phyloP scores from a whole-genome alignment of 1,284 basidiomycete species.

The Tylopilus sp. region DNA sequence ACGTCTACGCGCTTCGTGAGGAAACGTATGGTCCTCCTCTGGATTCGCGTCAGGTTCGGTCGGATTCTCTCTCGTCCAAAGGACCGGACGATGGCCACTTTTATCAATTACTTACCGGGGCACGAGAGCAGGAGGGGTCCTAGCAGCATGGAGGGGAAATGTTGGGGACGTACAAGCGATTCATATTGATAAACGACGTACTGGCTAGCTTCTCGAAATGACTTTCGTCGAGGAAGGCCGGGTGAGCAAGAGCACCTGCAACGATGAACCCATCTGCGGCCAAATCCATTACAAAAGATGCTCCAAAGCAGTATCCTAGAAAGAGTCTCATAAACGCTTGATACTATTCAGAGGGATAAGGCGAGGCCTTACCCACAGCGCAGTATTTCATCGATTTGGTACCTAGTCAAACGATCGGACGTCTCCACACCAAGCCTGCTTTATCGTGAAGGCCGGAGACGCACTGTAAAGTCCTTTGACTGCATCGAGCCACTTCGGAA shows the following conservation, averaged over 20 bases:
- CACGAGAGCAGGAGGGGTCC: conserved; percentile 2
- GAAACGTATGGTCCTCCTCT: conserved; percentile 1
- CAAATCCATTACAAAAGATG: conserved; percentile 48
- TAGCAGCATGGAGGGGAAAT: not conserved
- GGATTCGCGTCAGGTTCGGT: not conserved
- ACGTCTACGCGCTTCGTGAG: not conserved
- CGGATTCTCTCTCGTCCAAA: not conserved
- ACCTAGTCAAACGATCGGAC: not conserved
- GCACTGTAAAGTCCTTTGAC: conserved; percentile 46
- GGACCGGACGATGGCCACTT: too few species aligned
- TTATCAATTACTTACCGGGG: not conserved
- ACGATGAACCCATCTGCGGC: conserved; percentile 54
- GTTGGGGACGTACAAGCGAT: not conserved
- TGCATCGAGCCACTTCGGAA: conserved; percentile 22
- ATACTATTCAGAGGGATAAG: not conserved
- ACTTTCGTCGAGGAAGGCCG: conserved; percentile 60
- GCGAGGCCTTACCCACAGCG: not conserved
- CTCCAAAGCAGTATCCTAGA: not conserved
- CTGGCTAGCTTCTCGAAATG: conserved; percentile 60
- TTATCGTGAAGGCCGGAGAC: conserved; percentile 47
- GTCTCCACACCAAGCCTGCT: not conserved
- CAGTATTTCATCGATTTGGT: conserved; percentile 1
- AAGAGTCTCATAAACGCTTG: not conserved
- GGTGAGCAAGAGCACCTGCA: conserved; percentile 64
- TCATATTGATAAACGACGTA: conserved; percentile 34